Conservation (phyloP, 2,329 filamentous ascomycete species). For the Cytospora mali region DNA sequence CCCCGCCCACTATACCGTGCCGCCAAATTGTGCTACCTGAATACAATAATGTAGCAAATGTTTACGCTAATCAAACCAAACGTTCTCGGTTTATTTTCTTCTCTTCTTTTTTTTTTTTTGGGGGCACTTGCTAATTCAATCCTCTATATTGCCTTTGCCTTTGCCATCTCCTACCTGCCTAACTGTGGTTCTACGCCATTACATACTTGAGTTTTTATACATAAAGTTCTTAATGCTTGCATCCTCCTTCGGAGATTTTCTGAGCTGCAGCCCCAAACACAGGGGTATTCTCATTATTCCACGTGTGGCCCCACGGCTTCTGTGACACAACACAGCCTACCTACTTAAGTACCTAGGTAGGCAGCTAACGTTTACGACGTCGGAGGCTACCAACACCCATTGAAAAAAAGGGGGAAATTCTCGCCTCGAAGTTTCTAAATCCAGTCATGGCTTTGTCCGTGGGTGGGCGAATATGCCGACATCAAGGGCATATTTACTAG, state of each 20-base stretch:
- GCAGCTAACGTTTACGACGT: too few relatives aligned
- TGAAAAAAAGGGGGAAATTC: too few relatives aligned
- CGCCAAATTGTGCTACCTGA: neutral
- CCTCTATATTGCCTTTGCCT: neutral
- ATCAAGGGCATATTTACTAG: neutral
- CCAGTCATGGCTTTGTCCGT: too few relatives aligned
- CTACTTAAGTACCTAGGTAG: too few relatives aligned
- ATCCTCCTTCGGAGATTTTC: neutral
- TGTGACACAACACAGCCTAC: neutral
- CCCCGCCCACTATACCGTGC: neutral
- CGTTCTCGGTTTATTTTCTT: too few relatives aligned
- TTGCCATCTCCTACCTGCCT: neutral
- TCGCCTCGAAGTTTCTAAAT: too few relatives aligned
- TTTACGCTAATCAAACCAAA: neutral
- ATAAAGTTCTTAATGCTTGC: too few relatives aligned
- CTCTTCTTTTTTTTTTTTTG: neutral
- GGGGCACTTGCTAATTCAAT: neutral
- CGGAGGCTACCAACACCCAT: too few relatives aligned
- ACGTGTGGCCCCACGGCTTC: neutral
- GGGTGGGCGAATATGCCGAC: neutral
- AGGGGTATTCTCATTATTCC: neutral
- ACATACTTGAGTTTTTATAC: too few relatives aligned
- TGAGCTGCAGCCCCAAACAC: neutral
- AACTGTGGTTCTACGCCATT: too few relatives aligned
- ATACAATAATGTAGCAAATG: neutral